Percentiles rank a stretch among this genome's conserved stretches.
Conservation (phyloP, 2,329 filamentous ascomycete species). For the Chaetoscypha palmicola region DNA sequence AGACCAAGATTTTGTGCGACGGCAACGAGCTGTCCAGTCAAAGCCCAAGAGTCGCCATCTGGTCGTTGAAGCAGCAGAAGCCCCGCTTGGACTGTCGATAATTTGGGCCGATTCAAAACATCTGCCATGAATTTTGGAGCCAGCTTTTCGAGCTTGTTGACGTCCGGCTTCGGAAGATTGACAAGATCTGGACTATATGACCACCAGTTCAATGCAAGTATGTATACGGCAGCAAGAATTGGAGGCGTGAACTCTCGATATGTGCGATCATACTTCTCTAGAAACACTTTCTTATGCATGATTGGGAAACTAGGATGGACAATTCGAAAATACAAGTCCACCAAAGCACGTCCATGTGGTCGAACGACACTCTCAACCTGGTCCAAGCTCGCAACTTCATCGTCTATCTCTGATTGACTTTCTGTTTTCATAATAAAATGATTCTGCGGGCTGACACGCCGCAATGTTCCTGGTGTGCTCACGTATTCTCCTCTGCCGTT, state of each 20-base stretch:
- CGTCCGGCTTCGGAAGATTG: slow-evolving; percentile 59
- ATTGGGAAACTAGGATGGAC: slow-evolving; percentile 44
- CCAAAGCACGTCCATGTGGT: slow-evolving; percentile 22
- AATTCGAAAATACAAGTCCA: slow-evolving; percentile 33
- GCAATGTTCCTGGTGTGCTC: slow-evolving; percentile 57
- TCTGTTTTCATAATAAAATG: slow-evolving; percentile 72
- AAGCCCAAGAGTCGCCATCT: slow-evolving; percentile 72
- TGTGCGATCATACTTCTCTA: slow-evolving; percentile 52
- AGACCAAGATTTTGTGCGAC: slow-evolving; percentile 82
- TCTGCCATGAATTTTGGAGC: slow-evolving; percentile 66
- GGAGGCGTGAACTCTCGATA: slow-evolving; percentile 55
- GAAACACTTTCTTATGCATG: slow-evolving; percentile 52
- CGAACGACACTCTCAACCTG: slow-evolving; percentile 23
- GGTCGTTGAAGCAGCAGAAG: slow-evolving; percentile 67
- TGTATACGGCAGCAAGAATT: slow-evolving; percentile 72
- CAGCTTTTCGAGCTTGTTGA: slow-evolving; percentile 65
- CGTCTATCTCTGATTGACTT: slow-evolving; percentile 51
- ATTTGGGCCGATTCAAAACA: slow-evolving; percentile 74
- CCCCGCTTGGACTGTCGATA: slow-evolving; percentile 73
- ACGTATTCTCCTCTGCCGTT: slow-evolving; percentile 73
- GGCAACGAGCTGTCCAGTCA: slow-evolving; percentile 82
- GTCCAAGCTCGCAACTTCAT: slow-evolving; percentile 26
- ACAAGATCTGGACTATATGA: slow-evolving; percentile 63
- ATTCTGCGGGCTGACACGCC: slow-evolving; percentile 66
- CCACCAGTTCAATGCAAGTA: slow-evolving; percentile 86